These are phyloP conservation scores for Isochrysis galbana DNA, from an alignment of 78 protist species.

Conservation along the genomic window DNA sequence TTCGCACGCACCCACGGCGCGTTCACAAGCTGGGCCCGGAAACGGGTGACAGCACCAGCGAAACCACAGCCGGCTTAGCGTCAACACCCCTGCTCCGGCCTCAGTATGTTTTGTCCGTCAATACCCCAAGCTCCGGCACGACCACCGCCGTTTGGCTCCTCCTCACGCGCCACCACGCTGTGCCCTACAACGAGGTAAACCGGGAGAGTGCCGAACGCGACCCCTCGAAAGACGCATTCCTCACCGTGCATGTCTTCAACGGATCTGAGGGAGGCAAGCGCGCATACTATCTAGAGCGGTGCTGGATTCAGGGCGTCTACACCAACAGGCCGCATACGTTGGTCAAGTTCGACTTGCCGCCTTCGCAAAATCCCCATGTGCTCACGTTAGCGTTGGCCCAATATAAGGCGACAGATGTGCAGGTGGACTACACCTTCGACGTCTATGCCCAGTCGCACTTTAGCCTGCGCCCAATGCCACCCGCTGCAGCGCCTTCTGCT, in stretches of 20 bases:
- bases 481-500: neutral
- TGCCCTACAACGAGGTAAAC: neutral
- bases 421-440: neutral
- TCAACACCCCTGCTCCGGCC: no score
- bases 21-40: no score
- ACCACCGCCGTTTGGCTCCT: neutral
- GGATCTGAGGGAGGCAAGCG: neutral
- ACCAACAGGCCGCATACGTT: constrained; percentile 1
- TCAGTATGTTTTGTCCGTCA: neutral
- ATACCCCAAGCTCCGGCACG: neutral
- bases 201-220: neutral
- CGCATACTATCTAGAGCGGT: neutral
- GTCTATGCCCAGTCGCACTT: neutral
- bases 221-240: neutral
- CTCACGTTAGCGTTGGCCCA: constrained; percentile 14
- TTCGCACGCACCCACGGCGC: no score
- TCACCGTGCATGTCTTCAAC: constrained; percentile 25
- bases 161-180: constrained; percentile 27
- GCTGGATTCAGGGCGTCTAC: neutral
- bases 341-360: neutral
- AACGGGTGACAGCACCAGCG: no score
- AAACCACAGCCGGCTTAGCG: no score
- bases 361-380: neutral
- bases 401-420: neutral
- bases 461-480: neutral